Evolutionary conservation across 331 rosid genomes (phyloP).

Genomic region (Spiraea crenata): DNA sequence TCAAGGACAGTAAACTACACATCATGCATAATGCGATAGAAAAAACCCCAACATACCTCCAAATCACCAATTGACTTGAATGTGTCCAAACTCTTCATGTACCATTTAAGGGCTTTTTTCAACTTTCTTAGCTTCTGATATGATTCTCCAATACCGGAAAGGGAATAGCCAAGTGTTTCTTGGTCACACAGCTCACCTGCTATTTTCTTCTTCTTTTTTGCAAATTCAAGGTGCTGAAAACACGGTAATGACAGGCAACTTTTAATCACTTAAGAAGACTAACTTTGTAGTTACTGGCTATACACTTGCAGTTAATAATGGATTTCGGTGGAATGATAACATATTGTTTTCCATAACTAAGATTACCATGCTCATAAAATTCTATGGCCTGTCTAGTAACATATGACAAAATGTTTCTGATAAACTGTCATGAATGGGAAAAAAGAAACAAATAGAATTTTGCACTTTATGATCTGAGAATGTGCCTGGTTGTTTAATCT

Average conservation of each 20-base stretch:
- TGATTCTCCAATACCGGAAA: constrained; percentile 70
- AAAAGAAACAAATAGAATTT: too few species aligned
- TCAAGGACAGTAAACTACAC: neutral
- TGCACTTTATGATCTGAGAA: too few species aligned
- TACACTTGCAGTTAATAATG: neutral
- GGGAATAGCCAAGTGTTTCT: constrained; percentile 74
- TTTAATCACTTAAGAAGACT: constrained; percentile 1
- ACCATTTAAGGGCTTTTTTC: constrained; percentile 75
- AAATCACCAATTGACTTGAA: constrained; percentile 65
- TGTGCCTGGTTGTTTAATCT: too few species aligned
- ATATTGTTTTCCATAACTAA: too few species aligned
- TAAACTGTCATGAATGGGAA: too few species aligned
- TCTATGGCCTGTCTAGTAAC: too few species aligned
- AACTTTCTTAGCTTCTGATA: constrained; percentile 74
- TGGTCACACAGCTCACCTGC: constrained; percentile 69
- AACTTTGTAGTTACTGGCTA: constrained; percentile 15
- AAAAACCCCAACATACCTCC: constrained; percentile 54
- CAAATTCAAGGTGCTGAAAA: constrained; percentile 64
- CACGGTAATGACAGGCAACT: constrained; percentile 26
- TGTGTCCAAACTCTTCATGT: constrained; percentile 69
- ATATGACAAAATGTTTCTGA: too few species aligned
- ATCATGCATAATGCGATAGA: constrained; percentile 14
- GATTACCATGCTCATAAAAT: too few species aligned
- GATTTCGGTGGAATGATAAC: neutral
- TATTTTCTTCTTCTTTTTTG: constrained; percentile 70